Conservation (phyloP, 73 alveolate genomes). For the Halteria grandinella region DNA sequence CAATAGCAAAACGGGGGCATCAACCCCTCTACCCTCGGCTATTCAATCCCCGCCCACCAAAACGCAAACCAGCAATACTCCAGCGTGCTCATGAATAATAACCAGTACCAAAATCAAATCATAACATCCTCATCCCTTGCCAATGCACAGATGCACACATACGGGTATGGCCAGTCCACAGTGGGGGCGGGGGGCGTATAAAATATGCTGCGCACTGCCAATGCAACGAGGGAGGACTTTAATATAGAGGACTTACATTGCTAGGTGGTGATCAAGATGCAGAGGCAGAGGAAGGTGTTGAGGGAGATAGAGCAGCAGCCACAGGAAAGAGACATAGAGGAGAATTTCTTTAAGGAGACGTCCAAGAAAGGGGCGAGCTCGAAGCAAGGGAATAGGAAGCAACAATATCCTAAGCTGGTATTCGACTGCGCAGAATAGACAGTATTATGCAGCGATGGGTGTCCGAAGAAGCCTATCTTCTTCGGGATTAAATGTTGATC, state of each 20-base stretch:
- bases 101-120: background rate
- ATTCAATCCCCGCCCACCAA: too few species aligned
- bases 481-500: too few species aligned
- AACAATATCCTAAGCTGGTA: too few species aligned
- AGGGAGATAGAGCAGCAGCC: conserved; percentile 37
- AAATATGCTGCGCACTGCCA: conserved; percentile 53
- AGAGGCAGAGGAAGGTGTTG: conserved; percentile 26
- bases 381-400: too few species aligned
- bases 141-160: too few species aligned
- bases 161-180: conserved; percentile 29
- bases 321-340: conserved; percentile 32
- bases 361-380: too few species aligned
- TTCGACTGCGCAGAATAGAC: too few species aligned
- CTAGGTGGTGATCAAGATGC: conserved; percentile 11
- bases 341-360: too few species aligned
- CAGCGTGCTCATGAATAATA: background rate
- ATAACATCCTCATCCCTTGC: conserved; percentile 34
- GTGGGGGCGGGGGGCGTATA: background rate
- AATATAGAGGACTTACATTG: conserved; percentile 51
- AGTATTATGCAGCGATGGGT: too few species aligned
- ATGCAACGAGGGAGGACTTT: conserved; percentile 42
- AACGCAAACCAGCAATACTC: conserved; percentile 21
- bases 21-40: too few species aligned
- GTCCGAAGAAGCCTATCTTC: too few species aligned
- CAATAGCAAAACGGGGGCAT: too few species aligned